Percentiles rank a stretch among this genome's conserved stretches.
Evolutionary conservation across 805 yeast species (phyloP).

Genomic region (Candida sonorensis): DNA sequence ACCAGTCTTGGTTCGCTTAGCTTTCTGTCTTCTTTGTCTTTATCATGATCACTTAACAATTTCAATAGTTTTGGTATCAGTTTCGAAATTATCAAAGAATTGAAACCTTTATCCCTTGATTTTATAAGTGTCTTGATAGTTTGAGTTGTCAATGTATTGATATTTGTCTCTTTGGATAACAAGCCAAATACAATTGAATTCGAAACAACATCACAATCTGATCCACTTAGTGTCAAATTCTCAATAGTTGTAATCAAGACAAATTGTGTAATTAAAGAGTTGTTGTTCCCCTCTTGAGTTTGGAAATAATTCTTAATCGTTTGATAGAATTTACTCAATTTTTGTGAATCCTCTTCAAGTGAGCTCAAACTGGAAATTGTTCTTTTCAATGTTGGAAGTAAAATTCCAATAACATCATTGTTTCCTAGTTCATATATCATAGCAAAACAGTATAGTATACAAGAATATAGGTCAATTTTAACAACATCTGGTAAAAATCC

Average conservation of each 20-base stretch:
- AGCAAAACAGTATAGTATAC: conserved; percentile 58
- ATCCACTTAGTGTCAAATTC: conserved; percentile 23
- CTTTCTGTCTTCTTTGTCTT: conserved; percentile 7
- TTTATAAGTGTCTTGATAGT: conserved; percentile 54
- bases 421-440: conserved; percentile 42
- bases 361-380: conserved; percentile 28
- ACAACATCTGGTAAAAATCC: conserved; percentile 61
- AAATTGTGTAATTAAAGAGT: conserved; percentile 36
- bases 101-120: conserved; percentile 21
- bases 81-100: conserved; percentile 33
- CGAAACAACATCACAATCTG: conserved; percentile 32
- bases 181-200: conserved; percentile 31
- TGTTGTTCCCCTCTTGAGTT: conserved; percentile 23
- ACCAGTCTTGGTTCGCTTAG: conserved; percentile 31
- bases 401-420: conserved; percentile 39
- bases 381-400: conserved; percentile 45
- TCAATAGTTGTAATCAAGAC: conserved; percentile 37
- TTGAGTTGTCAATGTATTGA: conserved; percentile 41
- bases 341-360: conserved; percentile 13
- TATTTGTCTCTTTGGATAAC: conserved; percentile 24
- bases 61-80: conserved; percentile 40
- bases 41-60: conserved; percentile 9
- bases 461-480: conserved; percentile 62
- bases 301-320: conserved; percentile 26
- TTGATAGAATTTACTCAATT: conserved; percentile 31